Evolutionary conservation across 2,329 filamentous ascomycete genomes (phyloP), one percentile per base, ranked within the genome.

Genomic region (Fusarium sp.): DNA sequence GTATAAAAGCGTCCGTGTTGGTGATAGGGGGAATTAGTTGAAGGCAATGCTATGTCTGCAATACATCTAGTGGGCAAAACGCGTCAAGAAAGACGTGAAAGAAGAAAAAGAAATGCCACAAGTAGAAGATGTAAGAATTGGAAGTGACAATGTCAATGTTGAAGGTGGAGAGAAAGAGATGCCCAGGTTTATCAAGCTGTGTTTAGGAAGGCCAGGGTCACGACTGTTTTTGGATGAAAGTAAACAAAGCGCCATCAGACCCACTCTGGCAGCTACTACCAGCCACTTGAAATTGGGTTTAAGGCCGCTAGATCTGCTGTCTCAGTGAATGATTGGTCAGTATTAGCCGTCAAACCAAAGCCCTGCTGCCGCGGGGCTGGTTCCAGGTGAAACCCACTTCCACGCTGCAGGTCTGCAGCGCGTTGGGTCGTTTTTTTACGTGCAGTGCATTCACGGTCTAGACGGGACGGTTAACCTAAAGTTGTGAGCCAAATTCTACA

Each of bases 211-310:
- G 61, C 69, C 59, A 46, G 56, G 65, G 61, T 58, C 48, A 64
- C 53, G 70, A 72, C 76, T 75, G 73, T 76, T 79, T 79, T 78
- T 65, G 75, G 76, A 63, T 38, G 65, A 75, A 79, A 78, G 78
- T 79, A 79, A 79, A 79, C 78, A 79, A 79, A 79, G 68, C 67
- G 29, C 27, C 29, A 2, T 18, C 15, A 38, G 40, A 48, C 66
- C 68, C 68, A 71, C 68, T 53, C 34, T 16, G 34, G 24, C 34
- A 38, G 24, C 65, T 55, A 56, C 30, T 58, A 32, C 58, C 56
- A 65, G 46, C 51, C 64, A 65, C 48, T 60, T 48, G 48, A 32
- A 60, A 47, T 43, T 51, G 41, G 44, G n/a, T 24, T 62, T 27
- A 55, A 57, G 22, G 29, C 55, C 51, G 63, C 60, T 65, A 69